Conservation (phyloP, 2,329 filamentous ascomycete species). For the Fusarium vanettenii region DNA sequence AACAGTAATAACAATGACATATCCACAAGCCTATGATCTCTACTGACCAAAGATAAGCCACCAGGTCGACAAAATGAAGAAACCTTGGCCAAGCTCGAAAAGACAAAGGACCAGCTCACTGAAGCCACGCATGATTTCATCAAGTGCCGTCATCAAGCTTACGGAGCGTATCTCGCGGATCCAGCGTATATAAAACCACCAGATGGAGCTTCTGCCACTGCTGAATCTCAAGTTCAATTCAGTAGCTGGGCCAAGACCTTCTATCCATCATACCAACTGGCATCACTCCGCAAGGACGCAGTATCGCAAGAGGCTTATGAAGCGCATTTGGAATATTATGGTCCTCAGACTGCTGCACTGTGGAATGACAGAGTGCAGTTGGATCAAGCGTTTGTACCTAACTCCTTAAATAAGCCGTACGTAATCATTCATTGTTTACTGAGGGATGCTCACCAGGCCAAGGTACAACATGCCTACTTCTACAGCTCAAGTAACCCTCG, state of each 20-base stretch:
- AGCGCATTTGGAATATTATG: background rate
- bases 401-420: background rate
- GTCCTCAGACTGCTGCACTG: background rate
- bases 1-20: background rate
- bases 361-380: background rate
- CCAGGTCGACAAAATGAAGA: background rate
- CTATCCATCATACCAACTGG: background rate
- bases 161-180: background rate
- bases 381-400: background rate
- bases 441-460: background rate
- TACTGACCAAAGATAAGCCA: background rate
- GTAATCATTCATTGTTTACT: background rate
- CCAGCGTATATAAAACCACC: background rate
- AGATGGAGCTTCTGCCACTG: background rate
- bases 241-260: background rate
- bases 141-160: background rate
- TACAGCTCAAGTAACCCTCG: background rate
- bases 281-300: background rate
- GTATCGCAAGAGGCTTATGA: background rate
- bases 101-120: background rate
- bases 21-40: rapidly evolving
- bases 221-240: background rate
- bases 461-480: background rate
- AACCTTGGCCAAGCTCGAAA: background rate
- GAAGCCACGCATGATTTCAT: background rate